A percentile compares a stretch with the other conserved stretches of the same genome.
Evolutionary conservation across 2,329 filamentous ascomycete species (phyloP).

Genomic region (Botrytis deweyae): DNA sequence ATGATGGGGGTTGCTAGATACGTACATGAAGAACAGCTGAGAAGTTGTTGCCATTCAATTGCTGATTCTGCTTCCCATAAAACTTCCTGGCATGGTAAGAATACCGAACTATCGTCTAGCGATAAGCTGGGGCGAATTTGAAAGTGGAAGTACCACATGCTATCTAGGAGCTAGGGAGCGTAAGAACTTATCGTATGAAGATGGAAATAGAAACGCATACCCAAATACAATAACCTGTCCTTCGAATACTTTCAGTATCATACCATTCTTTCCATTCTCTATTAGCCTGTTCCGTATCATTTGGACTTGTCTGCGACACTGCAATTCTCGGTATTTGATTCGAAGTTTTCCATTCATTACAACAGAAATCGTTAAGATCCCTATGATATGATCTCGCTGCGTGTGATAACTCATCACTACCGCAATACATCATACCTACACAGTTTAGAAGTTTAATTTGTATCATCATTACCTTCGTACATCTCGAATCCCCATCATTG

Average conservation of each 20-base stretch:
- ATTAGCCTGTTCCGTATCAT: constrained; percentile 4
- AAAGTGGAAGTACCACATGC: constrained; percentile 10
- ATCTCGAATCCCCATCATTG: background rate
- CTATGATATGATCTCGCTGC: background rate
- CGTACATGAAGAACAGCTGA: constrained; percentile 2
- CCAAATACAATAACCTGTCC: constrained; percentile 46
- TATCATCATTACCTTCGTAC: background rate
- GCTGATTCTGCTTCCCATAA: background rate
- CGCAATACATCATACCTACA: constrained; percentile 1
- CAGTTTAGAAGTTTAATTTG: constrained; percentile 1
- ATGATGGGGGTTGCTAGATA: background rate
- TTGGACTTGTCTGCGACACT: background rate
- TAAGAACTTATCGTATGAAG: background rate
- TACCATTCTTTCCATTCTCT: constrained; percentile 42
- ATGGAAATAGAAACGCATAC: constrained; percentile 35
- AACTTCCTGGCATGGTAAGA: background rate
- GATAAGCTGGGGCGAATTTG: background rate
- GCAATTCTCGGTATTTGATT: background rate
- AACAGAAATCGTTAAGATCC: constrained; percentile 2
- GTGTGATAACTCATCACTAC: background rate
- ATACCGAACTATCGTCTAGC: background rate
- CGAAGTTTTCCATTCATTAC: background rate
- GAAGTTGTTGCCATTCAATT: constrained; percentile 7
- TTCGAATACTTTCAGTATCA: constrained; percentile 41
- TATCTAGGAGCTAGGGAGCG: background rate